These are phyloP conservation scores for Kazachstania psychrophila DNA, from an alignment of 805 yeast genomes.

Conservation along the genomic window DNA sequence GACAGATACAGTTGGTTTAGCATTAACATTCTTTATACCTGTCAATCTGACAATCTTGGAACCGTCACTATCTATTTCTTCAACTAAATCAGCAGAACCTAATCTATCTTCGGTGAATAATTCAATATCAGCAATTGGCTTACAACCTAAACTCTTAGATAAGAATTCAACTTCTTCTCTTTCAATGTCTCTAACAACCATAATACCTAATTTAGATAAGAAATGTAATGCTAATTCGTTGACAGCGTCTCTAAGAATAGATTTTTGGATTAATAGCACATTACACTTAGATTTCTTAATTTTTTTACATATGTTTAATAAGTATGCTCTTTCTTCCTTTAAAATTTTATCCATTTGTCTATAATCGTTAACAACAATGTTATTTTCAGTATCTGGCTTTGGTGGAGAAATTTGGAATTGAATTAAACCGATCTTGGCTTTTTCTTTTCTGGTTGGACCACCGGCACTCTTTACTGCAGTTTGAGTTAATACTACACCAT, in stretches of 20 bases:
- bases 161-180: conserved; percentile 94
- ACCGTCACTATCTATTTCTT: conserved; percentile 83
- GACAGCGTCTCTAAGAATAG: conserved; percentile 91
- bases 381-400: conserved; percentile 95
- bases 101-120: conserved; percentile 86
- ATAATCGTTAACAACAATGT: conserved; percentile 93
- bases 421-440: conserved; percentile 80
- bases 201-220: conserved; percentile 80
- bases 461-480: conserved; percentile 84
- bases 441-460: conserved; percentile 90
- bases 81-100: conserved; percentile 85
- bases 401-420: conserved; percentile 96
- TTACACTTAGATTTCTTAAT: conserved; percentile 96
- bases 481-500: conserved; percentile 91
- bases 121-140: conserved; percentile 93
- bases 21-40: conserved; percentile 47
- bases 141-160: conserved; percentile 74
- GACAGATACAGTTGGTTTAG: conserved; percentile 64
- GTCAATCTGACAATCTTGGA: conserved; percentile 83
- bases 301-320: conserved; percentile 88
- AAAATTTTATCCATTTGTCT: conserved; percentile 98
- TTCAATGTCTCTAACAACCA: conserved; percentile 93
- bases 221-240: conserved; percentile 92
- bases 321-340: conserved; percentile 94
- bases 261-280: conserved; percentile 80